These are phyloP conservation scores for Aspergillus candidus DNA, from an alignment of 2,329 filamentous ascomycete species.

Conservation along the genomic window DNA sequence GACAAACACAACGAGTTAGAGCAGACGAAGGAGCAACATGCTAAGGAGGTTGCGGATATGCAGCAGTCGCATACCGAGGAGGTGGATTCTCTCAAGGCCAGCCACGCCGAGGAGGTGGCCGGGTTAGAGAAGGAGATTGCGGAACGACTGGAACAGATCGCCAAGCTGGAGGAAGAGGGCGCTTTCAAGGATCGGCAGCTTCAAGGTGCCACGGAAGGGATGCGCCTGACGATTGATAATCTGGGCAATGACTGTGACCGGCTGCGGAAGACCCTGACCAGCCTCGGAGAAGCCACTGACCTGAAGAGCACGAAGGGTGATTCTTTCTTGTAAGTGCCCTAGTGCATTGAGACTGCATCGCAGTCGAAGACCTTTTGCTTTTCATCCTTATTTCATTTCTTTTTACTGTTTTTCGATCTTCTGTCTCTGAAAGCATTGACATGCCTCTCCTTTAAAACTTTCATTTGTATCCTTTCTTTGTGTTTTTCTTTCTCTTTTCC, in stretches of 20 bases:
- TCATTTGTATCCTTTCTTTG: conserved; percentile 1
- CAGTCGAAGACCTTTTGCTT: conserved; percentile 7
- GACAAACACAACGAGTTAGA: conserved; percentile 29
- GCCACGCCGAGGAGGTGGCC: conserved; percentile 21
- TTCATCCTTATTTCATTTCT: conserved; percentile 9
- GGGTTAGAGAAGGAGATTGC: conserved; percentile 34
- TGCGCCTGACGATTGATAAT: conserved; percentile 45
- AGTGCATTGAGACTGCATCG: conserved; percentile 18
- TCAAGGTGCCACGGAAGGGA: conserved; percentile 37
- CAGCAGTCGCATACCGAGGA: conserved; percentile 20
- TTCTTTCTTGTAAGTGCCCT: conserved; percentile 45
- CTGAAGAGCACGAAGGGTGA: conserved; percentile 46
- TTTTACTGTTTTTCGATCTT: conserved; percentile 9
- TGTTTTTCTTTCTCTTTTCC: conserved; percentile 12
- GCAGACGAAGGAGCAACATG: conserved; percentile 23
- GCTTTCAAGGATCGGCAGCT: conserved; percentile 42
- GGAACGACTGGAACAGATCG: conserved; percentile 36
- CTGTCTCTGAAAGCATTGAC: conserved; percentile 5
- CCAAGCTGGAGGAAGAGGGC: conserved; percentile 42
- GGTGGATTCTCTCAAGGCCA: conserved; percentile 6
- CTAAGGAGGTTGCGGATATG: conserved; percentile 21
- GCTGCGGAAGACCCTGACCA: conserved; percentile 46
- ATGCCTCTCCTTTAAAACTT: neutral
- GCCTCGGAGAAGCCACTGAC: conserved; percentile 46
- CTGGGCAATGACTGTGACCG: conserved; percentile 48